These are phyloP conservation scores for Cercophora scortea DNA, from an alignment of 495 filamentous ascomycete species.

Conservation along the genomic window DNA sequence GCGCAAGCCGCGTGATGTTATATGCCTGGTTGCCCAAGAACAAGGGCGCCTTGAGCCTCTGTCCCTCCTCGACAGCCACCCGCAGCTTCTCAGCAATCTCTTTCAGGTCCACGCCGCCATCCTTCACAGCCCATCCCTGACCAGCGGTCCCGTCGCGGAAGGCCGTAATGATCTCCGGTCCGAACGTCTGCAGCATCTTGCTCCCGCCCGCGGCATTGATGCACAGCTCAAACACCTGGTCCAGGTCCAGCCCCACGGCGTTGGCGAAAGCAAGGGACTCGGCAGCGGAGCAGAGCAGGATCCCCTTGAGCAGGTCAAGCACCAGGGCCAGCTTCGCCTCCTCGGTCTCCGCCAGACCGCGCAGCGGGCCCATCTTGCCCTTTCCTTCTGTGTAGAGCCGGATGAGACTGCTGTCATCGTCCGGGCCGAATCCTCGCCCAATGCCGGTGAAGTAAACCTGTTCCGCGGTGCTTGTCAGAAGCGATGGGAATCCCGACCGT, in stretches of 20 bases:
- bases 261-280: conserved; percentile 63
- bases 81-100: conserved; percentile 40
- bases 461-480: conserved; percentile 63
- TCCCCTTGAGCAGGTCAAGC: conserved; percentile 49
- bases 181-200: conserved; percentile 49
- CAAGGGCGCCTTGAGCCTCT: conserved; percentile 32
- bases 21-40: conserved; percentile 32
- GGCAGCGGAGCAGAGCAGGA: conserved; percentile 56
- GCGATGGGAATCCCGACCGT: conserved; percentile 52
- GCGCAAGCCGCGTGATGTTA: conserved; percentile 24
- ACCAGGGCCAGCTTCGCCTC: conserved; percentile 47
- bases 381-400: conserved; percentile 47
- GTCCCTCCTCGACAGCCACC: conserved; percentile 45
- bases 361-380: conserved; percentile 26
- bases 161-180: conserved; percentile 45
- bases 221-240: conserved; percentile 60
- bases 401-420: conserved; percentile 66
- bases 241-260: conserved; percentile 52
- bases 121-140: conserved; percentile 5
- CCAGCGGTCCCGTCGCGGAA: conserved; percentile 18
- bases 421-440: conserved; percentile 50
- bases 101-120: conserved; percentile 17
- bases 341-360: conserved; percentile 30
- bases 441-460: conserved; percentile 59
- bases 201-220: conserved; percentile 64